Percentiles rank a stretch among this genome's conserved stretches.
phyloP scores from a whole-genome alignment of 2,329 filamentous ascomycete species.

The Botryotinia convoluta region DNA sequence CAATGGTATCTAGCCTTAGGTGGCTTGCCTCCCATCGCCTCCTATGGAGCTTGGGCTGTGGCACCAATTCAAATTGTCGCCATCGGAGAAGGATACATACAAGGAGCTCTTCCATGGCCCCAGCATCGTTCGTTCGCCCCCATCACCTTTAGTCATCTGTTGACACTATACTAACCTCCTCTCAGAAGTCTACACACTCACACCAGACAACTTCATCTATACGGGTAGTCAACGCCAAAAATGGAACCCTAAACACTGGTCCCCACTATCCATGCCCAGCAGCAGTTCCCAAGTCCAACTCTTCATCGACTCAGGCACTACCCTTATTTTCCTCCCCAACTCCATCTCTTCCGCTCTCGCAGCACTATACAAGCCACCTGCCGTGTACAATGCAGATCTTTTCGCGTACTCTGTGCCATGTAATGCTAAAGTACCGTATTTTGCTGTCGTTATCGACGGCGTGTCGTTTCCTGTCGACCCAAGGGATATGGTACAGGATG shows the following conservation, averaged over 20 bases:
- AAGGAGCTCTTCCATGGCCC: conserved; percentile 14
- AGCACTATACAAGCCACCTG: conserved; percentile 21
- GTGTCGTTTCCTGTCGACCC: conserved; percentile 21
- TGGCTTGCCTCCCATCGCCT: conserved; percentile 46
- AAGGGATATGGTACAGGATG: conserved; percentile 26
- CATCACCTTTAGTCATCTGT: neutral
- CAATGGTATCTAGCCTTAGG: conserved; percentile 50
- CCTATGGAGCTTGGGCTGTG: conserved; percentile 13
- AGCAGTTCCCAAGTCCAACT: conserved; percentile 4
- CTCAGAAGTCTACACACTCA: conserved; percentile 24
- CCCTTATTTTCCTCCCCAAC: conserved; percentile 21
- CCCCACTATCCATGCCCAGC: neutral
- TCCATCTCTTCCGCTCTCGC: conserved; percentile 20
- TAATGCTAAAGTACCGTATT: conserved; percentile 21
- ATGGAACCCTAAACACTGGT: neutral
- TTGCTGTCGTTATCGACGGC: conserved; percentile 26
- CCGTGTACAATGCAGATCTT: neutral
- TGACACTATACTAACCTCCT: neutral
- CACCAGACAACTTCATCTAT: conserved; percentile 22
- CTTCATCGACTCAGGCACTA: conserved; percentile 24
- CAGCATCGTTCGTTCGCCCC: conserved; percentile 2
- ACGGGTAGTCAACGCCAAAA: neutral
- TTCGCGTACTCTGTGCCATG: conserved; percentile 22
- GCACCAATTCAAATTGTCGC: conserved; percentile 25
- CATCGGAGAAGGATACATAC: conserved; percentile 11